Evolutionary conservation across 2,329 filamentous ascomycete species (phyloP).

Genomic region (Colletotrichum spaethianum): DNA sequence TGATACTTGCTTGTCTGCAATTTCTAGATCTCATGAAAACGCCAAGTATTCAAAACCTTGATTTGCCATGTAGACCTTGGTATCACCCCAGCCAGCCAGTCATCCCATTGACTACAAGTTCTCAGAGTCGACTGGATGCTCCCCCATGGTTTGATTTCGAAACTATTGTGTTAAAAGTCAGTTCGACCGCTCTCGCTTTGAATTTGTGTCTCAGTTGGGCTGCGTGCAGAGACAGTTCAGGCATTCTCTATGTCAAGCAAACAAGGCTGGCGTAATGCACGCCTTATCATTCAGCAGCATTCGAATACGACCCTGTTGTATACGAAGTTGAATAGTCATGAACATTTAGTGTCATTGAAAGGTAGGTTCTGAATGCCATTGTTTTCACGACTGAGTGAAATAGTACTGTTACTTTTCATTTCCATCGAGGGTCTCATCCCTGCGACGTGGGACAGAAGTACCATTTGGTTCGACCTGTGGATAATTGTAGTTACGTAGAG

Average conservation of each 20-base stretch:
- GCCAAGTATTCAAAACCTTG: too few species aligned
- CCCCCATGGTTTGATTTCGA: neutral
- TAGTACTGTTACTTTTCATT: neutral
- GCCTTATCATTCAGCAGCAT: neutral
- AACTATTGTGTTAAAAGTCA: fast-evolving
- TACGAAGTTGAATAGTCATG: neutral
- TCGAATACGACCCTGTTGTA: neutral
- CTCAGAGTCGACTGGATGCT: neutral
- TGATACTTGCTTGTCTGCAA: too few species aligned
- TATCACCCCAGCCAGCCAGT: too few species aligned
- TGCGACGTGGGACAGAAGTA: neutral
- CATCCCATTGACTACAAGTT: too few species aligned
- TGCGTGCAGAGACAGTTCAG: too few species aligned
- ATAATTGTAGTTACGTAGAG: neutral
- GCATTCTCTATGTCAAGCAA: neutral
- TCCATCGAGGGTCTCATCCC: neutral
- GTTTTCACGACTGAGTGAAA: neutral
- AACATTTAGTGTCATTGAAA: neutral
- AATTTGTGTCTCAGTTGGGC: neutral
- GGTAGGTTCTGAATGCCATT: neutral
- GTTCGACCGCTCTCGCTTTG: neutral
- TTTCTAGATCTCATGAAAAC: too few species aligned
- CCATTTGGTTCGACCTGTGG: neutral
- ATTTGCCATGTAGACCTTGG: too few species aligned
- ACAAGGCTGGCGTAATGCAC: neutral